phyloP scores from a whole-genome alignment of 1,139 yeast species.

The Saccharomyces pastorianus region DNA sequence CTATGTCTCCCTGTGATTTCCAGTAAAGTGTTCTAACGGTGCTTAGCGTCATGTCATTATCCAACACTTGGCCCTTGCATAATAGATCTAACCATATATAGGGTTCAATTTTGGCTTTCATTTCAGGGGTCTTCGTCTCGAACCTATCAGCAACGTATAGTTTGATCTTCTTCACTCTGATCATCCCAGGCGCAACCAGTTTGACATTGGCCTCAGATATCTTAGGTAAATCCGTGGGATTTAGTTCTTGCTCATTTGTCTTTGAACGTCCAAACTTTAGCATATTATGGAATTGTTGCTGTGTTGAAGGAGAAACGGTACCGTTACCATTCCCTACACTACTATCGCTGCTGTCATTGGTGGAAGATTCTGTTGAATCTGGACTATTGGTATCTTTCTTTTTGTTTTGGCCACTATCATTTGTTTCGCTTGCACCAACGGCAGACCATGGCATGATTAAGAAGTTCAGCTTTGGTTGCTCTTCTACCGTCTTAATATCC shows the following conservation, averaged over 20 bases:
- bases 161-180: conserved; percentile 65
- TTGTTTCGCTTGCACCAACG: not conserved
- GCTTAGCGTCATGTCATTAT: conserved; percentile 64
- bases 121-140: conserved; percentile 48
- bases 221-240: conserved; percentile 36
- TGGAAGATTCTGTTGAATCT: not conserved
- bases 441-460: conserved; percentile 38
- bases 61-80: conserved; percentile 64
- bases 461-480: conserved; percentile 66
- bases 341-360: not conserved
- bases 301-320: not conserved
- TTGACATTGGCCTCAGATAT: conserved; percentile 46
- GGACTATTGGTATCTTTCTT: not conserved
- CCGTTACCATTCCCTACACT: not conserved
- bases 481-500: conserved; percentile 51
- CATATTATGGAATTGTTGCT: conserved; percentile 15
- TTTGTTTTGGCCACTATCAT: conserved; percentile 12
- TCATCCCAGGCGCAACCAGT: conserved; percentile 71
- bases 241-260: conserved; percentile 30
- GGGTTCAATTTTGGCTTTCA: conserved; percentile 42
- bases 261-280: conserved; percentile 32
- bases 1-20: conserved; percentile 79
- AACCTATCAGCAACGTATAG: conserved; percentile 63
- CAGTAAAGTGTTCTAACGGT: conserved; percentile 77
- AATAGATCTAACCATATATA: conserved; percentile 62